Evolutionary conservation across 2,329 filamentous ascomycete genomes (phyloP).

Genomic region (Calonectria leucothoes): DNA sequence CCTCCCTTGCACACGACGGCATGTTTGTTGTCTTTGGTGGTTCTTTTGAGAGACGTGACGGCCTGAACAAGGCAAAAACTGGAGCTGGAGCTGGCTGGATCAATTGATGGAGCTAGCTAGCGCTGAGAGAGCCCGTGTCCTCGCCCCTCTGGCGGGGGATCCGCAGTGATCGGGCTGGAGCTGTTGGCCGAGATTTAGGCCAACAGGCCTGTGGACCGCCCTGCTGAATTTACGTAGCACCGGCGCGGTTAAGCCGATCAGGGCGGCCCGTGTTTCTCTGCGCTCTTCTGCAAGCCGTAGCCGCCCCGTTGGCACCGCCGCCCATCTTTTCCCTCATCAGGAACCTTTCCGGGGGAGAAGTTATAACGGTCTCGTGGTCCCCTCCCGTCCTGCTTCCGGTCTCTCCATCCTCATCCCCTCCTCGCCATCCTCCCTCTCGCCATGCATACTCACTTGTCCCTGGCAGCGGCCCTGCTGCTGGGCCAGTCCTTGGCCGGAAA

Average conservation of each 20-base stretch:
- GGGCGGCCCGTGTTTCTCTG: neutral
- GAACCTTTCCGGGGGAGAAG: neutral
- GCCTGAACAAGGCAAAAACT: neutral
- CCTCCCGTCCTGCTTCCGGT: neutral
- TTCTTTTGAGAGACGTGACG: neutral
- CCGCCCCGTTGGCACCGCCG: neutral
- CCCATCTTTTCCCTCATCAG: neutral
- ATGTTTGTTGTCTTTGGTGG: no score
- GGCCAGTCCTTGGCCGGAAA: slow-evolving; percentile 28
- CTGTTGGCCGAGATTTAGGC: slow-evolving; percentile 11
- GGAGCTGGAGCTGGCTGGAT: neutral
- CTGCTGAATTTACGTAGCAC: slow-evolving; percentile 3
- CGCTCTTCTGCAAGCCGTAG: slow-evolving; percentile 9
- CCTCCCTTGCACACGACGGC: neutral
- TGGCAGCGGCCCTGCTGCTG: slow-evolving; percentile 38
- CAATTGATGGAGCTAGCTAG: neutral
- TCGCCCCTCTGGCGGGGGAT: neutral
- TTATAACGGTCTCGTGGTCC: neutral
- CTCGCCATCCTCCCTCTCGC: neutral
- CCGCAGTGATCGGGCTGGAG: neutral
- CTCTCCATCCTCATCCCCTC: neutral
- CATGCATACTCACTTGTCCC: slow-evolving; percentile 37
- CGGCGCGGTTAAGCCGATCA: slow-evolving; percentile 1
- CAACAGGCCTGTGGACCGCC: neutral
- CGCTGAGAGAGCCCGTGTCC: neutral